Evolutionary conservation across 2,329 filamentous ascomycete genomes (phyloP), one percentile per base, ranked within the genome.

Genomic region (Rhytidhysteron rufulum): DNA sequence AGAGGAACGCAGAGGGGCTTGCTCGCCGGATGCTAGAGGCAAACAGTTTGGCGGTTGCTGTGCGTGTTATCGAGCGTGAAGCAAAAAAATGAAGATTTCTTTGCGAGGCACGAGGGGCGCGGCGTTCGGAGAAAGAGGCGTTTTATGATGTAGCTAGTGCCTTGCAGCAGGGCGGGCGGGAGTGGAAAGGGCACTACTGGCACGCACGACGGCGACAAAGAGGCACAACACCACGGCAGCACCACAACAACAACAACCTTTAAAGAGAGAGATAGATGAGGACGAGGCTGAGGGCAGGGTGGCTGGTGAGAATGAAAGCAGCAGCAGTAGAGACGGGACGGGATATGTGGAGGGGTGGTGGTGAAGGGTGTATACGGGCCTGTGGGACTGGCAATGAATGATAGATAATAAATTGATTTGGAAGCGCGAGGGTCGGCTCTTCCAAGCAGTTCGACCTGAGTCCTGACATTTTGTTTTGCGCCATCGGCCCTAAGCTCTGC

Each of bases 1-100:
- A 85, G 70, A 85, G 81, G 61, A 94, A 75, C 62, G 85, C 70
- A 45, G 70, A 66, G 47, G 66, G 66, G 55, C 74, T 67, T 47
- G 73, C 80, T 65, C 87, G 82, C 71, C 80, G 80, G 57, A 91
- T 81, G 51, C 79, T 75, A 68, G 84, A 88, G 75, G 88, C 88
- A 78, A 95, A 95, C 91, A 95, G 79, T 75, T 90, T 95, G 87
- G 72, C 84, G 81, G 75, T 74, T 62, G 53, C 49, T 45, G 50
- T 48, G 50, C 24, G 24, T 8, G 48, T 41, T 39, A 37, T 53
- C 44, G 57, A 27, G 24, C 24, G 7, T 27, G 24, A 27, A 13
- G 8, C 13, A n/a, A n/a, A n/a, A n/a, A n/a, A n/a, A 44, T 47
- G 13, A 19, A 10, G 10, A 13, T 37, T 30, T 10, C 27, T 29